Conservation (phyloP, 2,329 filamentous ascomycete genomes). For the Fusarium sp. region DNA sequence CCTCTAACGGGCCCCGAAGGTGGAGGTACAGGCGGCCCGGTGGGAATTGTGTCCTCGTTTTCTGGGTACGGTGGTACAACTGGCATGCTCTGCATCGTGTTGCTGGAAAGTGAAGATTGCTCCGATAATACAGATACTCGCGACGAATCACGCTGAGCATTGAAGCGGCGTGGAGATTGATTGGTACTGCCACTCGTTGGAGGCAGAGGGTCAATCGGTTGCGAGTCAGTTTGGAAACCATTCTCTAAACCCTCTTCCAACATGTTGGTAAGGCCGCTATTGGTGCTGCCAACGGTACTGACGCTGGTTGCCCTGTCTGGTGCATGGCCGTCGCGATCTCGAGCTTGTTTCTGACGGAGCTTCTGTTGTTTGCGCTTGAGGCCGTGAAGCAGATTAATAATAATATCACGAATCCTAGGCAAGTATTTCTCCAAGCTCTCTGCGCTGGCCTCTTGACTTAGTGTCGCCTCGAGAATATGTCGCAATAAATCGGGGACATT, state of each 20-base stretch:
- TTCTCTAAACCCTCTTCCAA: conserved; percentile 71
- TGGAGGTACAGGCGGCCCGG: conserved; percentile 57
- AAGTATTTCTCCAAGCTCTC: conserved; percentile 94
- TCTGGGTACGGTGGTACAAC: conserved; percentile 78
- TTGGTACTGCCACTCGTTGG: conserved; percentile 46
- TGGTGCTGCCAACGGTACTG: conserved; percentile 69
- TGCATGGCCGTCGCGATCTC: conserved; percentile 64
- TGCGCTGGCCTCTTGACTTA: conserved; percentile 95
- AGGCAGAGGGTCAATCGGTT: conserved; percentile 49
- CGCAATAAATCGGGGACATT: conserved; percentile 94
- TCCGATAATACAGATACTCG: conserved; percentile 65
- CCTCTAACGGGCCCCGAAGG: conserved; percentile 55
- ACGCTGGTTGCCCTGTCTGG: conserved; percentile 69
- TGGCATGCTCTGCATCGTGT: conserved; percentile 80
- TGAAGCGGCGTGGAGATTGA: conserved; percentile 63
- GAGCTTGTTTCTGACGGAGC: conserved; percentile 73
- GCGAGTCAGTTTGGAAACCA: conserved; percentile 60
- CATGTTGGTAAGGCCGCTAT: conserved; percentile 67
- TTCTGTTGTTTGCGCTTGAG: conserved; percentile 97
- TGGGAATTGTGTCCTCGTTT: conserved; percentile 66
- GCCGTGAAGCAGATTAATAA: conserved; percentile 96
- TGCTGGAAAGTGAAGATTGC: conserved; percentile 78
- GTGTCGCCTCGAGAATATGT: conserved; percentile 91
- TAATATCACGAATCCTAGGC: conserved; percentile 95
- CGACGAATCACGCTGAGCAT: conserved; percentile 64